Percentiles rank a stretch among this genome's conserved stretches.
These are phyloP conservation scores for Persicaria tinctoria DNA, from an alignment of 148 eudicot genomes.

Conservation along the genomic window DNA sequence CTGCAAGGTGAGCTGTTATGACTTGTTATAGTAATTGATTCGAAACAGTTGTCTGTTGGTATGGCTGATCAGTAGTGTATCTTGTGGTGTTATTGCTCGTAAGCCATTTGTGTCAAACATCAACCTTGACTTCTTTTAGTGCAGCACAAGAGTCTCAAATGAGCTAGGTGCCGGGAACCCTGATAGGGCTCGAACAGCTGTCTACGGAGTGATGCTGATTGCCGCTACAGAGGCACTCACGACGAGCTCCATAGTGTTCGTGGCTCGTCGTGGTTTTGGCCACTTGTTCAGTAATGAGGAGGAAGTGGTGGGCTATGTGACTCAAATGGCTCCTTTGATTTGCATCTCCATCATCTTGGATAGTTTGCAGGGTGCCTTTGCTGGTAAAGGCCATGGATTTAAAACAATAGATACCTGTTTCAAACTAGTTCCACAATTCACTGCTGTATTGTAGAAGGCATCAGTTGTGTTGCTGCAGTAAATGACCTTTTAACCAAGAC, in stretches of 20 bases:
- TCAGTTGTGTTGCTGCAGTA: too few species aligned
- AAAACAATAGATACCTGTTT: too few species aligned
- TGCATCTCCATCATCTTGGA: conserved; percentile 21
- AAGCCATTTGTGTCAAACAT: too few species aligned
- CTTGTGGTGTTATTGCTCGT: too few species aligned
- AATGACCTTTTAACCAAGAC: not conserved
- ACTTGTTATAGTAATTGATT: too few species aligned
- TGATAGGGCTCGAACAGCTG: conserved; percentile 19
- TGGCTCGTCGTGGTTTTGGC: conserved; percentile 20
- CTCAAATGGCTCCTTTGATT: conserved; percentile 24
- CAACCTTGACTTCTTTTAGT: not conserved
- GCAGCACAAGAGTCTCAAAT: conserved; percentile 46
- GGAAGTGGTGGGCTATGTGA: conserved; percentile 28
- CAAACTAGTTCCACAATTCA: too few species aligned
- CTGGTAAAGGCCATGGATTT: conserved; percentile 12
- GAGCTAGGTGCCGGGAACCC: conserved; percentile 47
- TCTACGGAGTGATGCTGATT: conserved; percentile 13
- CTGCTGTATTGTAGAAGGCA: too few species aligned
- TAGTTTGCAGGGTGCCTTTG: conserved; percentile 22
- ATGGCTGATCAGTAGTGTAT: too few species aligned
- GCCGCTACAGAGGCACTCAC: conserved; percentile 11
- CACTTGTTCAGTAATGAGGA: conserved; percentile 25
- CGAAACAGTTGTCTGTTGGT: too few species aligned
- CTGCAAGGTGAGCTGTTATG: conserved; percentile 43
- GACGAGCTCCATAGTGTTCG: conserved; percentile 13